phyloP scores from a whole-genome alignment of 192 early-diverging fungal genomes.

The Umbelopsis isabellina region DNA sequence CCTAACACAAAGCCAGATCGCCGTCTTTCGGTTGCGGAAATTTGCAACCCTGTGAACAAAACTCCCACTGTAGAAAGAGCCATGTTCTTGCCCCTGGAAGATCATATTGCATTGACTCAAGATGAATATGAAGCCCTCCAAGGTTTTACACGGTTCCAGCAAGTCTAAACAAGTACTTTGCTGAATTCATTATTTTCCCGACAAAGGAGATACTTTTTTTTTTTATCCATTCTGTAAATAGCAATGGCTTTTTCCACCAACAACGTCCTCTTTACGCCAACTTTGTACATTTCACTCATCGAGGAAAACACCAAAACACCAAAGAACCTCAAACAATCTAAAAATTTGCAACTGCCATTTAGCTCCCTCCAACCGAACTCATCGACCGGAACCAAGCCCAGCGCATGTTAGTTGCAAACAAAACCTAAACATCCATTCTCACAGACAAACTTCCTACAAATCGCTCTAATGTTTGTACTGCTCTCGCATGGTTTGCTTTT shows the following conservation, averaged over 20 bases:
- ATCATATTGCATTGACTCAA: slow-evolving; percentile 9
- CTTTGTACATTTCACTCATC: too few relatives aligned
- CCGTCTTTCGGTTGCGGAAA: slow-evolving; percentile 32
- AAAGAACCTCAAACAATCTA: neutral
- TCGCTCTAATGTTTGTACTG: too few relatives aligned
- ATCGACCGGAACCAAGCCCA: neutral
- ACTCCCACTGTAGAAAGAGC: neutral
- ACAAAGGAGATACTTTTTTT: too few relatives aligned
- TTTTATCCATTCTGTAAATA: too few relatives aligned
- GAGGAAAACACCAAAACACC: too few relatives aligned
- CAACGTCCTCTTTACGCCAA: too few relatives aligned
- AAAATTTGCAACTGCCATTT: neutral
- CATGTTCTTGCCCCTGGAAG: slow-evolving; percentile 7
- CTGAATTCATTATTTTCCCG: too few relatives aligned
- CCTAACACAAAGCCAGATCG: slow-evolving; percentile 8
- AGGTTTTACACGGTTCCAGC: slow-evolving; percentile 11
- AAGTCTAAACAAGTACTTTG: neutral
- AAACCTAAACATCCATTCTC: neutral
- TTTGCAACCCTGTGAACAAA: slow-evolving; percentile 35
- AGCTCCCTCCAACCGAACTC: neutral
- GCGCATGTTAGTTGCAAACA: neutral
- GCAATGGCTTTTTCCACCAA: too few relatives aligned
- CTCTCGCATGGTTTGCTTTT: too few relatives aligned
- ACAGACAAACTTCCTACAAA: too few relatives aligned
- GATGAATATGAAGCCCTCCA: slow-evolving; percentile 18